Conservation (phyloP, 2,329 filamentous ascomycete genomes). For the Talaromyces sp. region DNA sequence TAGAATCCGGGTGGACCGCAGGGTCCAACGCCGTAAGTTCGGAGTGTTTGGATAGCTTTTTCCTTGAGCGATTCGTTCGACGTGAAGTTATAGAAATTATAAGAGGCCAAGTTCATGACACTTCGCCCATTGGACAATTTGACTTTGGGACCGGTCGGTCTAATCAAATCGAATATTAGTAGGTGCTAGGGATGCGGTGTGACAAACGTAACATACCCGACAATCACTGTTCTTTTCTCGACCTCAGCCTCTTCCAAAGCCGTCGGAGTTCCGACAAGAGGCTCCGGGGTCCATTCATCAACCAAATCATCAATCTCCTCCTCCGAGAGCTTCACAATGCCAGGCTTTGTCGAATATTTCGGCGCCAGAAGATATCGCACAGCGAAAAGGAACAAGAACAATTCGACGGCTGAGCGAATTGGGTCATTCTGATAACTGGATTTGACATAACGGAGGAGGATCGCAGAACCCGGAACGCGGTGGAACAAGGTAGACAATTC, state of each 20-base stretch:
- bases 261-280: conserved; percentile 72
- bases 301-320: conserved; percentile 97
- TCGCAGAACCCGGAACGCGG: conserved; percentile 87
- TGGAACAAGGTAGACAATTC: conserved; percentile 68
- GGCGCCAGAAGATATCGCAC: conserved; percentile 88
- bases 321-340: conserved; percentile 83
- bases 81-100: conserved; percentile 98
- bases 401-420: conserved; percentile 85
- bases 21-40: conserved; percentile 93
- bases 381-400: conserved; percentile 92
- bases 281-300: conserved; percentile 94
- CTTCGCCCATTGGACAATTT: conserved; percentile 86
- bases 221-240: conserved; percentile 81
- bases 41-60: conserved; percentile 87
- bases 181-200: neutral
- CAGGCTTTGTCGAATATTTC: conserved; percentile 88
- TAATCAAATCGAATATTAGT: conserved; percentile 34
- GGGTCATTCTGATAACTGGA: conserved; percentile 98
- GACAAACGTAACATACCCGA: conserved; percentile 60
- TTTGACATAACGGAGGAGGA: conserved; percentile 90
- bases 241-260: conserved; percentile 74
- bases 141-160: conserved; percentile 82
- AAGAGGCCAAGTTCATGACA: conserved; percentile 88
- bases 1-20: conserved; percentile 98
- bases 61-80: conserved; percentile 89